These are phyloP conservation scores for Taphrina wiesneri DNA, from an alignment of 1,139 yeast species.

Conservation along the genomic window DNA sequence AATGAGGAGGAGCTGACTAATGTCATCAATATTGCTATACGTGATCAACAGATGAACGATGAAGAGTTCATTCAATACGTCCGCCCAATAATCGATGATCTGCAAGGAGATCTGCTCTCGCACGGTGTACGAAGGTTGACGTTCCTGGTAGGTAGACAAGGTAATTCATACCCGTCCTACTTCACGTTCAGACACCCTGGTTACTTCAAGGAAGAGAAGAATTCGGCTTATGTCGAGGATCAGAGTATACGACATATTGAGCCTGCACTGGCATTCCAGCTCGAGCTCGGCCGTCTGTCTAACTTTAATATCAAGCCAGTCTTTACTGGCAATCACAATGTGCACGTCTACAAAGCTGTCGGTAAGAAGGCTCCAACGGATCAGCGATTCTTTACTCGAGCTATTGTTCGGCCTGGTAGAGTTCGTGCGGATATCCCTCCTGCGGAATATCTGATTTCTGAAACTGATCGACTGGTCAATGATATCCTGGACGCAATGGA, in stretches of 20 bases:
- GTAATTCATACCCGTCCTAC: constrained; percentile 90
- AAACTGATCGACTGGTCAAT: constrained; percentile 91
- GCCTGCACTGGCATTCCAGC: constrained; percentile 96
- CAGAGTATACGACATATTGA: constrained; percentile 95
- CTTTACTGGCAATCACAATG: constrained; percentile 93
- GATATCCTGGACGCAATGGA: constrained; percentile 94
- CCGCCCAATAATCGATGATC: constrained; percentile 64
- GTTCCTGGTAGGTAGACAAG: constrained; percentile 77
- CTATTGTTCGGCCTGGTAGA: constrained; percentile 93
- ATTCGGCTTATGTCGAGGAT: constrained; percentile 51
- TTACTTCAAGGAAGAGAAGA: constrained; percentile 53
- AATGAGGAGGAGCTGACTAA: constrained; percentile 56
- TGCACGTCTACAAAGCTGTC: constrained; percentile 93
- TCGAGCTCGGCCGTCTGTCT: constrained; percentile 89
- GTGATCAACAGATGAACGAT: constrained; percentile 69
- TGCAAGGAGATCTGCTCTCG: constrained; percentile 56
- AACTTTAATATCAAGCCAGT: constrained; percentile 94
- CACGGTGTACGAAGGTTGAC: constrained; percentile 82
- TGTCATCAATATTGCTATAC: constrained; percentile 76
- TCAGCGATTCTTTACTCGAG: constrained; percentile 93
- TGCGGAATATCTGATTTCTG: constrained; percentile 90
- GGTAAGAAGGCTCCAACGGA: constrained; percentile 93
- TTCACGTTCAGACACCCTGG: constrained; percentile 91
- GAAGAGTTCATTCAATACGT: constrained; percentile 65
- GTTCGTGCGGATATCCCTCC: constrained; percentile 90